Evolutionary conservation across 495 filamentous ascomycete genomes (phyloP), one percentile per base, ranked within the genome.

Genomic region (Tuber brumale): DNA sequence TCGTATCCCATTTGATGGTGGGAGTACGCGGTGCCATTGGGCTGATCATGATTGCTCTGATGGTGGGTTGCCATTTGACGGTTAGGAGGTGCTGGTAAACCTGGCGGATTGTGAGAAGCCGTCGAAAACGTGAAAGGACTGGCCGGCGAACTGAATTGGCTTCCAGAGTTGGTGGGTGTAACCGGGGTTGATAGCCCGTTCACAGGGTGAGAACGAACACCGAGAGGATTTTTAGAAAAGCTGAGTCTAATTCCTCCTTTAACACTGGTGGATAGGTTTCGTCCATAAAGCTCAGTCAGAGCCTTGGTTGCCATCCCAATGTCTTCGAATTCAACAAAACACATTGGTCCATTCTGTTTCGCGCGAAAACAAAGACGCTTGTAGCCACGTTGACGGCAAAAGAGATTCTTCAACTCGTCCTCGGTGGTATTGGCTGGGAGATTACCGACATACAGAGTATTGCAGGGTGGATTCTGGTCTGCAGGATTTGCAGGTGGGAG

Each of bases 271-370:
- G 93, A 93, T 66, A 99, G 88, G 37, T 89, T 90, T 73, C 92
- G 90, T 0, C 95, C 95, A 79, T 98, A 98, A 27, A 98, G 87
- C 75, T 97, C 94, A 79, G 95, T 92, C 14, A 98, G 87, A 0
- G 95, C 92, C 83, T 96, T 97, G 74, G 95, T 97, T 12, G 95
- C 95, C 82, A 94, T 95, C 37, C 92, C 91, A 66, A 97, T 89
- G 82, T 99, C 94, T 80, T 98, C 95, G 82, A 98, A 99, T 84
- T 99, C 96, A 61, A 99, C 95, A 81, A 98, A 98, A 82, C 95
- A 98, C 96, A 98, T 98, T 19, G 96, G 95, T 0, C 96, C 96
- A 81, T 98, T 97, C 78, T 94, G 92, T 85, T 99, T 99, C 72
- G 95, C 97, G n/a, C 96, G 89, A 86, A 97, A 97, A 81, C 94